A percentile compares a stretch with the other conserved stretches of the same genome.
Evolutionary conservation across 352 stramenopile genomes (phyloP).

Genomic region (Phytopythium boreale): DNA sequence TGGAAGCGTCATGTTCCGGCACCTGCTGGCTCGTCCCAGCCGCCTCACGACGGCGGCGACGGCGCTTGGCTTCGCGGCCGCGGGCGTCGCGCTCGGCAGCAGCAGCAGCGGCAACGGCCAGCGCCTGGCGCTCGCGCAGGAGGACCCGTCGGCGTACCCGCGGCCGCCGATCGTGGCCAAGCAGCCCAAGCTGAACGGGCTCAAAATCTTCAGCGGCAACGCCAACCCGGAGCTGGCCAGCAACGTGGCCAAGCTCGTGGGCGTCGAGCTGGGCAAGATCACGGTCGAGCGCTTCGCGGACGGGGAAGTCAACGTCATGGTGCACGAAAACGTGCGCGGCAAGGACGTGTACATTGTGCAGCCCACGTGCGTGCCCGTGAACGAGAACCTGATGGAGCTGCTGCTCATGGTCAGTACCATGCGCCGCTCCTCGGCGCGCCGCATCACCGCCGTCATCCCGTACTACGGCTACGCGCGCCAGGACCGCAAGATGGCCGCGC

Average conservation of each 20-base stretch:
- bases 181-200: constrained; percentile 87
- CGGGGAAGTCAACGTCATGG: constrained; percentile 99
- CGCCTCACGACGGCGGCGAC: constrained; percentile 43
- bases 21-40: constrained; percentile 54
- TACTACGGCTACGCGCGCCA: constrained; percentile 93
- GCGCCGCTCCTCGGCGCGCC: constrained; percentile 95
- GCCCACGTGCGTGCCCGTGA: constrained; percentile 98
- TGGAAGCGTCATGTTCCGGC: constrained; percentile 54
- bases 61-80: constrained; percentile 43
- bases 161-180: constrained; percentile 64
- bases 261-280: constrained; percentile 97
- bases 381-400: constrained; percentile 99
- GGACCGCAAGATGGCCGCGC: constrained; percentile 89
- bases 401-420: constrained; percentile 98
- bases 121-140: constrained; percentile 45
- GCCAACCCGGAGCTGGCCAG: constrained; percentile 95
- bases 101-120: constrained; percentile 14
- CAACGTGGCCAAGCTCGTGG: constrained; percentile 97
- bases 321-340: constrained; percentile 99
- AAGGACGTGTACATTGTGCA: constrained; percentile 99
- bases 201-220: constrained; percentile 99
- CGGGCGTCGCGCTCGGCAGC: constrained; percentile 40
- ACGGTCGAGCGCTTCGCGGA: constrained; percentile 99
- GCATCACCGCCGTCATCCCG: constrained; percentile 99
- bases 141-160: constrained; percentile 39